phyloP scores from a whole-genome alignment of 2,329 filamentous ascomycete genomes.

The Pyricularia grisea region DNA sequence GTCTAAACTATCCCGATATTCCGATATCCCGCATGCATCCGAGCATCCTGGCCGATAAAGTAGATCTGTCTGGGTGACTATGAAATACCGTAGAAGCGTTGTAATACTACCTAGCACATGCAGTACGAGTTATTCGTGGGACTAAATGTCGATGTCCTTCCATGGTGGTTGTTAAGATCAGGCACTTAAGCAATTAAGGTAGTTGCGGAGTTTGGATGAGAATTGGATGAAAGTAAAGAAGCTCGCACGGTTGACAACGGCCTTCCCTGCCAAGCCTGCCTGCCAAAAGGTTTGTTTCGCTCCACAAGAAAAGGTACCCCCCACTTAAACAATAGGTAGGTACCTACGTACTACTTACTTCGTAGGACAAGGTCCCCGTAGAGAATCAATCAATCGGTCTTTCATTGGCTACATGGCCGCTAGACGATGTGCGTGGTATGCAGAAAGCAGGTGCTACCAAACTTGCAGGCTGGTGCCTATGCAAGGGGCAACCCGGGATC shows the following conservation, averaged over 20 bases:
- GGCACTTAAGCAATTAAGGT: too few relatives aligned
- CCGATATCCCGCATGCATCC: background rate
- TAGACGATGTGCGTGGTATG: background rate
- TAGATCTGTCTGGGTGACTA: background rate
- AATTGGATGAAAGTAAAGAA: background rate
- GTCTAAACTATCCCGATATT: background rate
- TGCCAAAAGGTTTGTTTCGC: background rate
- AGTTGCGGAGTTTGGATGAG: background rate
- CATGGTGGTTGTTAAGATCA: too few relatives aligned
- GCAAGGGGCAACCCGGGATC: slow-evolving; percentile 1
- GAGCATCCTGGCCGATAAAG: background rate
- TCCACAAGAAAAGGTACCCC: background rate
- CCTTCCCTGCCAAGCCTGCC: background rate
- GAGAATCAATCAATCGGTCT: background rate
- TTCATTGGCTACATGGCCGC: background rate
- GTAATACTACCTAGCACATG: background rate
- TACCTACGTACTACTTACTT: too few relatives aligned
- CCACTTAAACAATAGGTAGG: background rate
- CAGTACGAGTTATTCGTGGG: background rate
- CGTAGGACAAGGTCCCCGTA: background rate
- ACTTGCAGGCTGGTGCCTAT: background rate
- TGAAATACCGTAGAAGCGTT: background rate
- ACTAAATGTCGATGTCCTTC: background rate
- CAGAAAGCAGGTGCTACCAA: background rate
- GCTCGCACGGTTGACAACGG: background rate